phyloP scores from a whole-genome alignment of 345 rosid genomes.

The Erucastrum elatum region DNA sequence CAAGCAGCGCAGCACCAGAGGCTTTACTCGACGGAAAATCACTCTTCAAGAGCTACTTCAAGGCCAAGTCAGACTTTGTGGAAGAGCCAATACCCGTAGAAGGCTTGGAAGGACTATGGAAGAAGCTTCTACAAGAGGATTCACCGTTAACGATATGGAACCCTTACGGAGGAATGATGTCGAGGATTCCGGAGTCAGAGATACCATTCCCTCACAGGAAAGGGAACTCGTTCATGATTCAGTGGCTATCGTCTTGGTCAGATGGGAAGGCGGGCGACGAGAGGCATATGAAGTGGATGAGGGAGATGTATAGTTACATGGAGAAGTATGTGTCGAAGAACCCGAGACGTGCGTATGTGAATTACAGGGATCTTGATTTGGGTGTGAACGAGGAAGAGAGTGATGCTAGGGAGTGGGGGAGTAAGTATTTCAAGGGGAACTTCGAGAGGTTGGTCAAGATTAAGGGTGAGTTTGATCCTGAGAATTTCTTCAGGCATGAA shows the following conservation, averaged over 20 bases:
- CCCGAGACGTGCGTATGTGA: conserved; percentile 40
- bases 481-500: conserved; percentile 57
- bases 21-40: conserved; percentile 57
- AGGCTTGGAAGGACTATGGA: conserved; percentile 38
- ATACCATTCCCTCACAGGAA: conserved; percentile 43
- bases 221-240: conserved; percentile 37
- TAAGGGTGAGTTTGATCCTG: conserved; percentile 56
- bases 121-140: conserved; percentile 28
- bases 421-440: conserved; percentile 53
- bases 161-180: conserved; percentile 43
- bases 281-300: conserved; percentile 39
- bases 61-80: conserved; percentile 75
- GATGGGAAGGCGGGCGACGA: conserved; percentile 32
- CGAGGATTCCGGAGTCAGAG: conserved; percentile 37
- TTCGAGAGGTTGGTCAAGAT: conserved; percentile 50
- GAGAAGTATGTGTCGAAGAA: conserved; percentile 31
- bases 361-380: conserved; percentile 42
- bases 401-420: conserved; percentile 53
- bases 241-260: conserved; percentile 34
- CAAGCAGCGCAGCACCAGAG: conserved; percentile 47
- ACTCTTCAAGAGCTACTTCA: conserved; percentile 55
- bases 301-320: conserved; percentile 41
- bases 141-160: conserved; percentile 37
- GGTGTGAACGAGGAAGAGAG: conserved; percentile 33
- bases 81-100: conserved; percentile 41